Evolutionary conservation across 2,329 filamentous ascomycete species (phyloP).

Genomic region (Phialophora verrucosa): DNA sequence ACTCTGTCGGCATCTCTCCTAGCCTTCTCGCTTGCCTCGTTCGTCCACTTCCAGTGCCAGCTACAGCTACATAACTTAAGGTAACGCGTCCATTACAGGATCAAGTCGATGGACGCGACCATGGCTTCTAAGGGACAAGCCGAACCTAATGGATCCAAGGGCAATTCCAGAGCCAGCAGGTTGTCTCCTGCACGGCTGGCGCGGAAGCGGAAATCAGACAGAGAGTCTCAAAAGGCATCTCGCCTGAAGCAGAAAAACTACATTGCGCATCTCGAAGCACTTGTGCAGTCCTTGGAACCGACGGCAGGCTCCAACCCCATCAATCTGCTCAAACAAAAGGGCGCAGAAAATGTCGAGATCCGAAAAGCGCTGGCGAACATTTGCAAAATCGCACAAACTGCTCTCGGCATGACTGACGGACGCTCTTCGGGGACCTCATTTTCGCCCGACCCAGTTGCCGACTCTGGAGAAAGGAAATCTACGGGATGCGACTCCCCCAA

Average conservation of each 20-base stretch:
- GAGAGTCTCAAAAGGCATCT: conserved; percentile 18
- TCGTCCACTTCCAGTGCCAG: neutral
- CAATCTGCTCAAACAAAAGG: conserved; percentile 10
- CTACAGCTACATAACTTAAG: neutral
- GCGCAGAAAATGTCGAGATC: conserved; percentile 12
- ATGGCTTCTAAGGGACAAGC: neutral
- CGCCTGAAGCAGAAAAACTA: conserved; percentile 16
- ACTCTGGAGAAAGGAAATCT: neutral
- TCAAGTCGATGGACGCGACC: neutral
- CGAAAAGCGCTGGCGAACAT: conserved; percentile 7
- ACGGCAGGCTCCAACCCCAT: conserved; percentile 1
- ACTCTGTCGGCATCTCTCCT: neutral
- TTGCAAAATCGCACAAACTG: conserved; percentile 11
- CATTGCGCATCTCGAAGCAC: conserved; percentile 10
- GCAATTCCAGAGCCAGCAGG: neutral
- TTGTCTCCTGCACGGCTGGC: neutral
- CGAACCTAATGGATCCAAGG: neutral
- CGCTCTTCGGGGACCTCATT: neutral
- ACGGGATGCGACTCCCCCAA: neutral
- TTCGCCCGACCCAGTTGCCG: neutral
- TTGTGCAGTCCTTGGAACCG: conserved; percentile 8
- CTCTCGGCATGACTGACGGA: neutral
- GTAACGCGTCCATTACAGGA: neutral
- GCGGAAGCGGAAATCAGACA: conserved; percentile 7
- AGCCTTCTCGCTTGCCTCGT: no score